Conservation (phyloP, 345 rosid genomes). For the Euphorbia peplus region DNA sequence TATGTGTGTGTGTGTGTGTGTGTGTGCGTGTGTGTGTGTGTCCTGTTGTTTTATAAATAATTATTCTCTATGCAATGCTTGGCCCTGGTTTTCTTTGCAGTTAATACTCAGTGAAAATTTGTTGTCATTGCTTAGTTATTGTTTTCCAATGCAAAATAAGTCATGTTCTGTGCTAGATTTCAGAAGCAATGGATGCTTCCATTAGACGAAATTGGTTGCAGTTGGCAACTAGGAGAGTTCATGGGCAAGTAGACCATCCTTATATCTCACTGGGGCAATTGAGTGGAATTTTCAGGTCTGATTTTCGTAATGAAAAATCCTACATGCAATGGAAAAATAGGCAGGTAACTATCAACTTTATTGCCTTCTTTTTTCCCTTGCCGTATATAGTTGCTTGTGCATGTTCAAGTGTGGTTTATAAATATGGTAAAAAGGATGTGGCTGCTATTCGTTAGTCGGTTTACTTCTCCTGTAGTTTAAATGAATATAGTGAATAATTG, state of each 20-base stretch:
- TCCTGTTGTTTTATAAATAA: background rate
- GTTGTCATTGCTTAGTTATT: background rate
- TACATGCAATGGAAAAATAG: conserved; percentile 86
- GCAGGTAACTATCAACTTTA: conserved; percentile 48
- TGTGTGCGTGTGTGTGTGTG: no score
- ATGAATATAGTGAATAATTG: no score
- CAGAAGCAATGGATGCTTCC: conserved; percentile 79
- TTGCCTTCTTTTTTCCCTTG: conserved; percentile 2
- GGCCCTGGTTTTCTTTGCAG: background rate
- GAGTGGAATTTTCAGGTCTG: conserved; percentile 76
- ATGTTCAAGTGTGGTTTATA: conserved; percentile 1
- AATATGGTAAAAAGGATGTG: background rate
- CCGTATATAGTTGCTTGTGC: conserved; percentile 7
- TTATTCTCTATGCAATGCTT: background rate
- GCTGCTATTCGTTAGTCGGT: background rate
- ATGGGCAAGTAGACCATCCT: conserved; percentile 72
- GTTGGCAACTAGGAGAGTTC: conserved; percentile 47
- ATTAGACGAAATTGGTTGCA: conserved; percentile 67
- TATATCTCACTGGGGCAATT: conserved; percentile 73
- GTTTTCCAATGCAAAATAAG: conserved; percentile 17
- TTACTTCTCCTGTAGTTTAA: background rate
- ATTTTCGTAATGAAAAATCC: conserved; percentile 71
- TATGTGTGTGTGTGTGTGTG: no score
- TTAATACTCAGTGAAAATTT: background rate
- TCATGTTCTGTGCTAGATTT: conserved; percentile 52